Evolutionary conservation across 1,284 basidiomycete species (phyloP), one percentile per base, ranked within the genome.

Genomic region (Tilletia walkeri): DNA sequence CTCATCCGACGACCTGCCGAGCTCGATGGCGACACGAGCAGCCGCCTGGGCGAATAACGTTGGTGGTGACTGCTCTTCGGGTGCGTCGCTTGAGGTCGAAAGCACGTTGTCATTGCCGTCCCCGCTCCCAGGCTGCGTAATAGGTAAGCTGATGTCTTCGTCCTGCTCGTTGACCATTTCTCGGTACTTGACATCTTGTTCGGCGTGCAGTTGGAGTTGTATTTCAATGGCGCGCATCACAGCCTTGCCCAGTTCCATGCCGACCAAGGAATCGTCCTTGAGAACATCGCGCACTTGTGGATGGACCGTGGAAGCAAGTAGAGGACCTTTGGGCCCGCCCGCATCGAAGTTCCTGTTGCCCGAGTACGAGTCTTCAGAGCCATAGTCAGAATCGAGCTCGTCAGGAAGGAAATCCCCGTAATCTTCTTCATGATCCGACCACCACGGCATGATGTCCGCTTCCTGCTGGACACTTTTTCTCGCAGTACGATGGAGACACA

Each of bases 11-110:
- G 38, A 49, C 20, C 10, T 54, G 24, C 48, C 67, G 20, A 68
- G 61, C 12, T 54, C 39, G 24, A 47, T 47, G n/a, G 67, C 67
- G 34, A 68, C 47, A 20, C 38, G 45, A 14, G 53, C 24, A 24
- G 67, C 67, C 16, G 67, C 49, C 39, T 68, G 67, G 30, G 54
- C 67, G 38, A 68, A 68, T 34, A 68, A 20, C 12, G 54, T 56
- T 18, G 20, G 54, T 12, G 20, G 20, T 12, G 5, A 5, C 54
- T 56, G 16, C 5, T 12, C 54, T 30, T n/a, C 24, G 20, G 3
- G 24, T 12, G 24, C 34, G 6, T 24, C 34, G 54, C 3, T 5
- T 56, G 20, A n/a, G n/a, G 50, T 14, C 6, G n/a, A 7, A n/a
- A 12, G 54, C 24, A 34, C 54, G 6, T 56, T 34, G 20, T 56